A percentile compares a stretch with the other conserved stretches of the same genome.
Evolutionary conservation across 768 basidiomycete species (phyloP).

Genomic region (Boletus pseudopeckii): DNA sequence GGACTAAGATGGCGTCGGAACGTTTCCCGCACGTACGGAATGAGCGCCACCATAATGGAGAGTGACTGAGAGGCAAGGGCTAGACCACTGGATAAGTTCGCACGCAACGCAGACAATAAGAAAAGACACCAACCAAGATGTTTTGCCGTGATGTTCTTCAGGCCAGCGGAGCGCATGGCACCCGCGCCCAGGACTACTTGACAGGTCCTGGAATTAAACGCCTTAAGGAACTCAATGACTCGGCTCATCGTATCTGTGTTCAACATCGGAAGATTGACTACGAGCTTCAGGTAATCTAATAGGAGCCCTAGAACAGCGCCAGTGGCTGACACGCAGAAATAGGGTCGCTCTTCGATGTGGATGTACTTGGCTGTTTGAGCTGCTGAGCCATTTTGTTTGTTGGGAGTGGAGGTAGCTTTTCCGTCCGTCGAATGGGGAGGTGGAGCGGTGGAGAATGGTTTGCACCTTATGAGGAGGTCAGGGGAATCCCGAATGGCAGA

Average conservation of each 20-base stretch:
- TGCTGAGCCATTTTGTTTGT: slow-evolving; percentile 22
- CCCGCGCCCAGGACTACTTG: slow-evolving; percentile 98
- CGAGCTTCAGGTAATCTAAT: slow-evolving; percentile 81
- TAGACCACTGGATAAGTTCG: slow-evolving; percentile 32
- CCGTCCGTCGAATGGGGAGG: slow-evolving; percentile 9
- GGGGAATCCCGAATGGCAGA: slow-evolving; percentile 79
- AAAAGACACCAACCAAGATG: slow-evolving; percentile 68
- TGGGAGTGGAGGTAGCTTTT: slow-evolving; percentile 10
- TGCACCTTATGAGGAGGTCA: slow-evolving; percentile 49
- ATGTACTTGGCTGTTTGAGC: slow-evolving; percentile 51
- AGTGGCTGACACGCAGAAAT: slow-evolving; percentile 85
- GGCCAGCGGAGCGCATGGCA: slow-evolving; percentile 96
- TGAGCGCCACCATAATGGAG: slow-evolving; percentile 89
- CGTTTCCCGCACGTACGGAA: slow-evolving; percentile 93
- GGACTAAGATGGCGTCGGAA: slow-evolving; percentile 90
- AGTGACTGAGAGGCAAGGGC: slow-evolving; percentile 95
- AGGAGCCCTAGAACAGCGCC: slow-evolving; percentile 68
- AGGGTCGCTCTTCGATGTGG: slow-evolving; percentile 78
- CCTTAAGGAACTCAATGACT: slow-evolving; percentile 92
- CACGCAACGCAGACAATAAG: slow-evolving; percentile 17
- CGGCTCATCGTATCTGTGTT: slow-evolving; percentile 95
- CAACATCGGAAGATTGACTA: slow-evolving; percentile 83
- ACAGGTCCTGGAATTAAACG: slow-evolving; percentile 97
- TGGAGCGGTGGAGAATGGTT: neutral
- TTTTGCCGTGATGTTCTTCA: slow-evolving; percentile 98